Evolutionary conservation across 345 rosid species (phyloP), one percentile per base, ranked within the genome.

Genomic region (Gossypium ekmanianum): DNA sequence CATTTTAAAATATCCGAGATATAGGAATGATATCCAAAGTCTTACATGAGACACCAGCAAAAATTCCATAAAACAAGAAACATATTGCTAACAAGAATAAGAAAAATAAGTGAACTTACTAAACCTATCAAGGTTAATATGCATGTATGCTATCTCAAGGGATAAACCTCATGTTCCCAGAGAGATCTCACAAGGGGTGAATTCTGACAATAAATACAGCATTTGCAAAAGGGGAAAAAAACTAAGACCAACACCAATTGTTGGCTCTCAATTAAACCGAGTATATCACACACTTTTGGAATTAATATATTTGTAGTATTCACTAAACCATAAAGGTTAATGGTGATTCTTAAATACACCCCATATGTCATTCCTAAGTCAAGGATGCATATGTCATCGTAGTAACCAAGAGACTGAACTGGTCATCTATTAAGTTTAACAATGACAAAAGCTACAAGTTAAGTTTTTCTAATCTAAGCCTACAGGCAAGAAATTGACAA

Each of bases 401-500:
- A 27, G 44, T 14, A 24, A 47, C 27, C 18, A 68, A 68, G 56
- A 24, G 10, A 44, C 17, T 17, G 9, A 44, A 22, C 8, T 47
- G 44, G 34, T 50, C 43, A 44, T 43, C 6, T 11, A 73, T 22
- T 57, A 59, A 10, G 17, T 13, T 54, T 41, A 39, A 3, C 2
- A 2, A 63, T 56, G 43, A 58, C 67, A 50, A 65, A 18, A 62
- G 80, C 71, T 14, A n/a, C 9, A 51, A 71, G 17, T 39, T 65
- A 66, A 34, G 22, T 41, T 41, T 44, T 16, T 13, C 50, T 27
- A 54, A 74, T 63, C 61, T 54, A 27, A 52, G 13, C 68, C 50
- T 61, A 71, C 67, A 14, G 73, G 68, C 48, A 64, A 75, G 10
- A 73, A 69, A 45, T 20, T 50, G 29, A 74, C 29, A 64, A 18